phyloP scores from a whole-genome alignment of 805 yeast genomes.

The Wickerhamiella azyma region DNA sequence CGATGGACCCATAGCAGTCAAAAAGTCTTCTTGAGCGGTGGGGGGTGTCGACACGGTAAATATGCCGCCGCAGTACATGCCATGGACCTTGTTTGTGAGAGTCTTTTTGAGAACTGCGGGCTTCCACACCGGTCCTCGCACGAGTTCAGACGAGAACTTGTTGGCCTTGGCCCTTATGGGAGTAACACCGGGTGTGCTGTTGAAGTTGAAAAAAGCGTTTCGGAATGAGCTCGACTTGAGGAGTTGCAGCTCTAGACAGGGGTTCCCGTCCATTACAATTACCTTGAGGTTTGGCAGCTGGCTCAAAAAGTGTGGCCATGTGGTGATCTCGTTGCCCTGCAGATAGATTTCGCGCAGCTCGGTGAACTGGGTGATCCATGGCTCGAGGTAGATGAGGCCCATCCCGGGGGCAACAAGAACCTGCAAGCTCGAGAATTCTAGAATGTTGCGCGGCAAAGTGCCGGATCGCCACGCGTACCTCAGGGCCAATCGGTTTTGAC shows the following conservation, averaged over 20 bases:
- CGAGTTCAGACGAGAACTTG: neutral
- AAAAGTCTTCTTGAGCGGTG: neutral
- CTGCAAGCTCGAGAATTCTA: slow-evolving; percentile 15
- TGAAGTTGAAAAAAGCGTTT: slow-evolving; percentile 10
- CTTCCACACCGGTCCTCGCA: slow-evolving; percentile 10
- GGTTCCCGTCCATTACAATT: slow-evolving; percentile 21
- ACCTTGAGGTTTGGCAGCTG: slow-evolving; percentile 15
- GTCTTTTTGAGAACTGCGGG: neutral
- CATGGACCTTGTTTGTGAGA: neutral
- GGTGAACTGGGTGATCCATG: slow-evolving; percentile 19
- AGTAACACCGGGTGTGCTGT: neutral
- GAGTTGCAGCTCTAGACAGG: slow-evolving; percentile 18
- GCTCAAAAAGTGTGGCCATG: slow-evolving; percentile 22
- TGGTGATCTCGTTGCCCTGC: slow-evolving; percentile 18
- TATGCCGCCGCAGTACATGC: slow-evolving; percentile 13
- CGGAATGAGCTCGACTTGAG: slow-evolving; percentile 16
- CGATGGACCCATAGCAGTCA: slow-evolving; percentile 9
- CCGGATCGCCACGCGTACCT: slow-evolving; percentile 18
- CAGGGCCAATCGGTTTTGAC: slow-evolving; percentile 11
- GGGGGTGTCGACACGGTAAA: slow-evolving; percentile 8
- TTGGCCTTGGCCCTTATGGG: neutral
- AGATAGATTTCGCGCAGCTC: slow-evolving; percentile 17
- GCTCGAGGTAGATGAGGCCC: slow-evolving; percentile 19
- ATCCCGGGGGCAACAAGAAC: slow-evolving; percentile 17
- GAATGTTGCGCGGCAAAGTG: slow-evolving; percentile 19